Evolutionary conservation across 2,329 filamentous ascomycete species (phyloP).

Genomic region (Scedosporium minutisporum): DNA sequence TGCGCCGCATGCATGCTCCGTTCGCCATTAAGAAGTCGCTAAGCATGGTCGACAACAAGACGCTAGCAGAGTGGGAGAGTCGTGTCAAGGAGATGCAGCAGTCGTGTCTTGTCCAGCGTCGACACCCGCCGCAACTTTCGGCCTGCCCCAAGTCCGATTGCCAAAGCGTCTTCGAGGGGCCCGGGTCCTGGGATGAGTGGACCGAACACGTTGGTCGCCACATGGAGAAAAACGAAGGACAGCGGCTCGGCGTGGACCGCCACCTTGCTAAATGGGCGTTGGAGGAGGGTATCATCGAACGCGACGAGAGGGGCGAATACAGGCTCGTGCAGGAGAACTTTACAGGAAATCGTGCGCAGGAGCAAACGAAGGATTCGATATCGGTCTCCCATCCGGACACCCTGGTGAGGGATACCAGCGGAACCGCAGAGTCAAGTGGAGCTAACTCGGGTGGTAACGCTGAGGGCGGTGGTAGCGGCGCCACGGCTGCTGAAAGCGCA

Average conservation of each 20-base stretch:
- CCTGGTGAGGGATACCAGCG: neutral
- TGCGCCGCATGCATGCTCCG: slow-evolving; percentile 84
- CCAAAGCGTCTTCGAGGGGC: slow-evolving; percentile 57
- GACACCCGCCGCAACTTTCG: slow-evolving; percentile 60
- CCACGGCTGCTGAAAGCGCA: neutral
- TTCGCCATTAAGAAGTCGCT: slow-evolving; percentile 51
- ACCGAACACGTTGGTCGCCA: slow-evolving; percentile 89
- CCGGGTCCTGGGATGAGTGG: slow-evolving; percentile 75
- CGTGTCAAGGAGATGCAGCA: slow-evolving; percentile 62
- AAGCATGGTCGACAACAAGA: slow-evolving; percentile 47
- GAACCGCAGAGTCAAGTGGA: neutral
- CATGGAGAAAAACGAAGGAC: slow-evolving; percentile 64
- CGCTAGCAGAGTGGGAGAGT: slow-evolving; percentile 53
- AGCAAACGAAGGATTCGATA: slow-evolving; percentile 12
- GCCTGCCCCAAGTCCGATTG: slow-evolving; percentile 67
- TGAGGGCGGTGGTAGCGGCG: neutral
- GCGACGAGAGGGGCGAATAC: slow-evolving; percentile 45
- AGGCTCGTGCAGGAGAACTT: slow-evolving; percentile 25
- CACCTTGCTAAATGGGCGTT: slow-evolving; percentile 53
- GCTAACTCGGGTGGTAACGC: neutral
- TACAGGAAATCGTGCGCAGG: slow-evolving; percentile 4
- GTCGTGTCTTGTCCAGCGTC: slow-evolving; percentile 62
- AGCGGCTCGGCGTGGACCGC: slow-evolving; percentile 45
- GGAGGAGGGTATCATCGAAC: slow-evolving; percentile 53
- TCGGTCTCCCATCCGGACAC: slow-evolving; percentile 11